Evolutionary conservation across 768 basidiomycete genomes (phyloP), one percentile per base, ranked within the genome.

Genomic region (Trametes punicea): DNA sequence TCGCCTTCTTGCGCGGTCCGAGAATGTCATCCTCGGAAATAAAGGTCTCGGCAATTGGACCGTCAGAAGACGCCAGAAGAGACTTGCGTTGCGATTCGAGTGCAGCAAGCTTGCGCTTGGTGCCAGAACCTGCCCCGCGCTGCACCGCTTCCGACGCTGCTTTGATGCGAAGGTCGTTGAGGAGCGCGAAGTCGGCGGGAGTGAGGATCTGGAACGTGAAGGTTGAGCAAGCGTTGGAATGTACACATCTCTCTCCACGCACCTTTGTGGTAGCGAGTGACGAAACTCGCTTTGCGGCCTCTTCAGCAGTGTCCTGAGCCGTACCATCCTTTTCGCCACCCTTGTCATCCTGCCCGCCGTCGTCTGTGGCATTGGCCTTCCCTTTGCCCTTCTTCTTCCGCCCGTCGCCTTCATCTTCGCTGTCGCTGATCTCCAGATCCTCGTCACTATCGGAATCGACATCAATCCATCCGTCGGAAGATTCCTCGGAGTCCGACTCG

Each of bases 21-120:
- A 98, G 77, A 60, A 99, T 98, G 64, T 95, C 93, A 59, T 80
- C 81, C 66, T 98, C 96, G 13, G 90, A 91, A 48, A 98, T 77
- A 73, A 95, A 92, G 15, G 74, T 66, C 39, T 82, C 78, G 23
- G 80, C 75, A 2, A 75, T 66, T 34, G 79, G 74, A 34, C 74
- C 76, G 4, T 56, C 55, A 18, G 40, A 42, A 18, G 69, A 49
- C 11, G 61, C 75, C 34, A 79, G 70, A 23, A 79, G 73, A 2
- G 75, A 67, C 68, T 86, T 87, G 67, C 83, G 86, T 51, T 80
- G 78, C 1, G 86, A 83, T 69, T 95, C 88, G 20, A 96, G 81
- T 0, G 79, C 75, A 3, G 87, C 88, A 2, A 95, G 83, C 73
- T 98, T 98, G 29, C 96, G 87, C 71, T 97, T 97, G 3, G 92